Base-by-base conservation (phyloP, 768 basidiomycete species). In the Psilocybe azurescens region DNA sequence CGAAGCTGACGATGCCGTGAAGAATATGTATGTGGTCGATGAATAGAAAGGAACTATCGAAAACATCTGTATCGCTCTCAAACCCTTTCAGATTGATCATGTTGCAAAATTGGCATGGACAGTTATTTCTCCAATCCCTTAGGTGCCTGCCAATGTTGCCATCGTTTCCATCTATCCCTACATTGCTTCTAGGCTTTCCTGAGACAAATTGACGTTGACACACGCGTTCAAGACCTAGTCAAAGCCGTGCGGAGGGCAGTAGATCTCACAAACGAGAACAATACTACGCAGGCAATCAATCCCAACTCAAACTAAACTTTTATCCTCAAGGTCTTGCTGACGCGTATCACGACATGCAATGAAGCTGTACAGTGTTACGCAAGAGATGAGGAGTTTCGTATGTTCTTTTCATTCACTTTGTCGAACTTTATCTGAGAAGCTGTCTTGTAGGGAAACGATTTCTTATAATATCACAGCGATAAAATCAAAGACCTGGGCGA, bases 281-380 rank as follows among this genome's bases (percentile, higher is more conserved):
- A n/a, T n/a, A n/a, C n/a, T n/a, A n/a, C n/a, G n/a, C n/a, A n/a
- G 24, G 24, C 48, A 2, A 33, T 58, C 2, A 38, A 58, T 4
- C 49, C 57, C 9, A 49, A 50, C 11, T 58, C 57, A 9, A 50
- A 58, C 11, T 47, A 58, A 20, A 10, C 47, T 11, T 28, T 36
- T 6, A 38, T 58, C 18, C 57, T 58, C 33, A 58, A 20, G 3
- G 32, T 51, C n/a, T 50, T 58, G 57, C 49, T 58, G 0, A 39
- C 32, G 48, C 47, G 32, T 16, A 48, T 58, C 14, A 13, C 13
- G 41, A 44, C 13, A 44, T 44, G 41, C 41, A 44, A 44, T 44
- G 41, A 44, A 3, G n/a, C 13, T n/a, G 13, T 44, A 13, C 41
- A 44, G 13, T 11, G 41, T 13, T 44, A 44, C 14, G 41, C 41